These are phyloP conservation scores for Mycosarcoma maydis DNA, from an alignment of 1,284 basidiomycete species.

Conservation along the genomic window DNA sequence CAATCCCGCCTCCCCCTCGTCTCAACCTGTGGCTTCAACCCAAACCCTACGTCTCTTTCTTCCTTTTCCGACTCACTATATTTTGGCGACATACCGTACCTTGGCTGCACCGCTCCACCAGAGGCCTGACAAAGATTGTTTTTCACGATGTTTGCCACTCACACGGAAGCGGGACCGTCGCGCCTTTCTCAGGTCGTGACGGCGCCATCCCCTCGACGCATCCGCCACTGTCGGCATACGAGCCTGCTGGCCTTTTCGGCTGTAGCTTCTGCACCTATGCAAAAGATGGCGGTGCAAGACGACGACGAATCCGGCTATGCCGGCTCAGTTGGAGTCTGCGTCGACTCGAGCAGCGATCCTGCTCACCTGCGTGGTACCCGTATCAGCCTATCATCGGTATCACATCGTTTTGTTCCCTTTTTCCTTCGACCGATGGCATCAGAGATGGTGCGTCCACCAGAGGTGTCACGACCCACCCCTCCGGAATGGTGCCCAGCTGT, in stretches of 20 bases:
- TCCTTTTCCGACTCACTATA: neutral
- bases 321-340: neutral
- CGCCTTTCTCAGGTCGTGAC: slow-evolving; percentile 7
- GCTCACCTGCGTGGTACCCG: slow-evolving; percentile 5
- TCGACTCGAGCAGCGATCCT: slow-evolving; percentile 10
- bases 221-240: neutral
- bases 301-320: neutral
- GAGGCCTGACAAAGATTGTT: too few relatives aligned
- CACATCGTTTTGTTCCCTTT: slow-evolving; percentile 16
- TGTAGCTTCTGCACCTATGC: too few relatives aligned
- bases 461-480: slow-evolving; percentile 1
- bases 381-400: slow-evolving; percentile 1
- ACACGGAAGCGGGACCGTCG: slow-evolving; percentile 28
- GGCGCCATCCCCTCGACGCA: neutral
- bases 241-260: neutral
- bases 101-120: too few relatives aligned
- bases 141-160: neutral
- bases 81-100: neutral
- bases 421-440: slow-evolving; percentile 27
- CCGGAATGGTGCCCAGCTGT: slow-evolving; percentile 9
- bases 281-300: neutral
- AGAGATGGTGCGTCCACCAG: slow-evolving; percentile 53
- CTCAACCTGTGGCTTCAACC: too few relatives aligned
- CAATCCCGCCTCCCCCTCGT: neutral
- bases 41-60: too few relatives aligned